Evolutionary conservation across 2,329 filamentous ascomycete species (phyloP), one percentile per base, ranked within the genome.

Genomic region (Calonectria hongkongensis): DNA sequence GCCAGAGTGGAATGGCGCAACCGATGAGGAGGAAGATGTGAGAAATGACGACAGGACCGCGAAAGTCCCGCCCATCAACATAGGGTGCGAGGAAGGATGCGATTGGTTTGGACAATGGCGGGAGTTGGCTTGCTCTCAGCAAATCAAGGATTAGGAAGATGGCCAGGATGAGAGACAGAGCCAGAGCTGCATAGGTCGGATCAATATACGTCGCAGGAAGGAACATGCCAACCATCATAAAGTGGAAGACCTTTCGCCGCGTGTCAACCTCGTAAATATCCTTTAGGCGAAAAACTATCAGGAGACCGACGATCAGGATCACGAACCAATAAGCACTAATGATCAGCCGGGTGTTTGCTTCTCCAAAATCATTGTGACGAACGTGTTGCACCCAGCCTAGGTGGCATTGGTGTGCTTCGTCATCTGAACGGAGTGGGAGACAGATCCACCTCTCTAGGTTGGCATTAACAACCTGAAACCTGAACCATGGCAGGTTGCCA

Each of bases 181-280:
- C 95, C 15, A 99, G 87, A 1, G 94, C 91, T 63, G 93, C 92
- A 83, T 95, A 98, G 48, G 93, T 89, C 0, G 97, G 96, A 82
- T 99, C 97, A 75, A 98, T 86, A 81, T 92, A 98, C 2, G 93
- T 94, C 1, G 94, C 92, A 0, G 97, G 96, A 2, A 98, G 88
- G 69, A 99, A 93, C 95, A 99, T 98, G 69, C 92, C 92, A 9
- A 98, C 96, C 94, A 98, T 98, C 89, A 96, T 98, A 78, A 97
- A 97, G 83, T 99, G 97, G 83, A 99, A 99, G 28, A 98, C 94
- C 84, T 99, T 99, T 64, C 97, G 92, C 63, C 97, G 91, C 1
- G 97, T 99, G 84, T 99, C 97, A 58, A 99, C 96, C 84, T 98
- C 96, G 76, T 94, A 96, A 63, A 94, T 87, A 3, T 92, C 87